Evolutionary conservation across 2,329 filamentous ascomycete genomes (phyloP), one percentile per base, ranked within the genome.

Genomic region (Hypoxylon sp.): DNA sequence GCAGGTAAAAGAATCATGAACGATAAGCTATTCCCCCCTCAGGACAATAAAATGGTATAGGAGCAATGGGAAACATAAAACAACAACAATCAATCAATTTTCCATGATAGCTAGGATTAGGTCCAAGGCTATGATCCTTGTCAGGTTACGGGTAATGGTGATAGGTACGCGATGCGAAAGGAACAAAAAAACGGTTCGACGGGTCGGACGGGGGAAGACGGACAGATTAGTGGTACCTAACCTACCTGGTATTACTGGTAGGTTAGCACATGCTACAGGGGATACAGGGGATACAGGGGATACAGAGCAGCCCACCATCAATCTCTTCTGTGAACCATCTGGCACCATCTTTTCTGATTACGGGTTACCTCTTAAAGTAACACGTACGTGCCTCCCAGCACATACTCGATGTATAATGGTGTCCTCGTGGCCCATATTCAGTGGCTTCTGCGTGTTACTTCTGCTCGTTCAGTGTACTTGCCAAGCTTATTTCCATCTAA

Each of bases 61-160:
- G 59, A 28, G 26, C 26, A 24, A 26, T 26, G 26, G 39, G 44
- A 22, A 52, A 46, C 32, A 48, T 30, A 53, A 59, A 55, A 19
- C 11, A 43, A 20, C 52, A 37, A 43, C 65, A 65, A 63, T 68
- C 62, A 61, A 61, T 65, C 61, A 65, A 63, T 59, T 63, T 68
- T 68, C 59, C 62, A 65, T 59, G 43, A 59, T 60, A 56, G 51
- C 59, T 63, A 37, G 65, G 62, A 63, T 63, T 55, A 65, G 56
- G 56, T 59, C 57, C 62, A 62, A 30, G 65, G 65, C 55, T 62
- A 50, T 59, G 43, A 65, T 68, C 65, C 65, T 65, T 68, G 62
- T 67, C 43, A 34, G 11, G 49, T 20, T 28, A 26, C 30, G 13
- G 30, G 30, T 34, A 34, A 34, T 24, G 34, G 17, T 56, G 39